Percentiles rank a stretch among this genome's conserved stretches.
These are phyloP conservation scores for Nissolia schottii DNA, from an alignment of 306 rosid genomes.

Conservation along the genomic window DNA sequence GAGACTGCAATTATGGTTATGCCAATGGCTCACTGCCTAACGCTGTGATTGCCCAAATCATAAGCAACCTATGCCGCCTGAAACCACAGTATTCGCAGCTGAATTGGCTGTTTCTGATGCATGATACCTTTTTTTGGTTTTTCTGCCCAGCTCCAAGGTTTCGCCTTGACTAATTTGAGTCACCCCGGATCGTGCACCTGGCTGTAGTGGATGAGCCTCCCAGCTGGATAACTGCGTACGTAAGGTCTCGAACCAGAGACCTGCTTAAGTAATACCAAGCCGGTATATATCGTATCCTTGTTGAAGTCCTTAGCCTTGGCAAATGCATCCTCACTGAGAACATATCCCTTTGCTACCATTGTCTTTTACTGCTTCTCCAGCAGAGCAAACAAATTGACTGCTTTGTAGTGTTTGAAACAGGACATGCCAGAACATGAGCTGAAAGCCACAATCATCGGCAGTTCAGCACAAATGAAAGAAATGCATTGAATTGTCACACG, in stretches of 20 bases:
- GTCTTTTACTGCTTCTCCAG: constrained; percentile 74
- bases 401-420: constrained; percentile 37
- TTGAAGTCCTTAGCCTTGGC: constrained; percentile 70
- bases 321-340: constrained; percentile 72
- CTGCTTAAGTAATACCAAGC: too few relatives aligned
- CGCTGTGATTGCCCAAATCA: constrained; percentile 55
- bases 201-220: too few relatives aligned
- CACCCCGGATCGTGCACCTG: too few relatives aligned
- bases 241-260: too few relatives aligned
- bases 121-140: constrained; percentile 65
- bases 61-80: constrained; percentile 61
- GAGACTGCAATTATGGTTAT: neutral
- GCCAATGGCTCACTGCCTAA: constrained; percentile 26
- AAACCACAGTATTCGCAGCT: constrained; percentile 55
- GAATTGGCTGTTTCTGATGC: constrained; percentile 61
- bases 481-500: too few relatives aligned
- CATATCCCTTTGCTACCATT: constrained; percentile 79
- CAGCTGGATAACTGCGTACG: too few relatives aligned
- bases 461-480: neutral
- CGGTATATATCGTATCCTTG: too few relatives aligned
- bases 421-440: neutral
- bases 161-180: too few relatives aligned
- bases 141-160: too few relatives aligned
- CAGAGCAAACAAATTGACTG: constrained; percentile 50
- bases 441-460: neutral